These are phyloP conservation scores for Elsinoe australis DNA, from an alignment of 2,329 filamentous ascomycete genomes.

Conservation along the genomic window DNA sequence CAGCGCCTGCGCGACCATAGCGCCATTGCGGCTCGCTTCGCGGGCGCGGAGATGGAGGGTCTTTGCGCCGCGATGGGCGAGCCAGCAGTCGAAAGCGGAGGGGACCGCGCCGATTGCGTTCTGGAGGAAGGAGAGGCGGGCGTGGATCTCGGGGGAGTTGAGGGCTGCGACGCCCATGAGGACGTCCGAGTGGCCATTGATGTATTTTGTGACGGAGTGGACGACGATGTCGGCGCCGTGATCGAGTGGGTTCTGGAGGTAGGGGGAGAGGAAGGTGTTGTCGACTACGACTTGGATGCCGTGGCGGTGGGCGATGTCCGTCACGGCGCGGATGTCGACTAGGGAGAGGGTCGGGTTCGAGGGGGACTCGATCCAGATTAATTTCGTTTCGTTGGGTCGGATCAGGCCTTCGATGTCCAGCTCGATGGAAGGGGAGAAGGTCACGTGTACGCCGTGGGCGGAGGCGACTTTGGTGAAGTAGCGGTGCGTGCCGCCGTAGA, in stretches of 20 bases:
- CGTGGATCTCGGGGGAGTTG: constrained; percentile 73
- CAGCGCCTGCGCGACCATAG: constrained; percentile 65
- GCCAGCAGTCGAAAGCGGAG: constrained; percentile 93
- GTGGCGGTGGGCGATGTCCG: constrained; percentile 72
- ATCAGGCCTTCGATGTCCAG: constrained; percentile 79
- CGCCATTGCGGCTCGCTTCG: constrained; percentile 76
- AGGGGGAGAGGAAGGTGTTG: constrained; percentile 96
- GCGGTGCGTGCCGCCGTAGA: constrained; percentile 94
- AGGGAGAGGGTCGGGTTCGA: constrained; percentile 90
- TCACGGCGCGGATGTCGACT: constrained; percentile 85
- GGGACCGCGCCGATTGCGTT: constrained; percentile 96
- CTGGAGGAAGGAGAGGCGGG: constrained; percentile 80
- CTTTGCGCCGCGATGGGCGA: constrained; percentile 93
- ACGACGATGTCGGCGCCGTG: constrained; percentile 93
- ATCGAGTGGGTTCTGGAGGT: constrained; percentile 91
- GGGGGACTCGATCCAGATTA: constrained; percentile 95
- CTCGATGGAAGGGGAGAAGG: constrained; percentile 89
- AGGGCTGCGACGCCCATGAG: constrained; percentile 96
- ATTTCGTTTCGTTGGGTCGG: constrained; percentile 69
- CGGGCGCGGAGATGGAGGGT: constrained; percentile 87
- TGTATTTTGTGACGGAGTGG: constrained; percentile 97
- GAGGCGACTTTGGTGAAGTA: constrained; percentile 98
- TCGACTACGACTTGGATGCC: constrained; percentile 96
- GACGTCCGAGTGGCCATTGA: constrained; percentile 94
- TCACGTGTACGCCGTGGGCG: constrained; percentile 88